Percentiles rank a stretch among this genome's conserved stretches.
Evolutionary conservation across 352 stramenopile genomes (phyloP).

Genomic region (Phytophthora megakarya): DNA sequence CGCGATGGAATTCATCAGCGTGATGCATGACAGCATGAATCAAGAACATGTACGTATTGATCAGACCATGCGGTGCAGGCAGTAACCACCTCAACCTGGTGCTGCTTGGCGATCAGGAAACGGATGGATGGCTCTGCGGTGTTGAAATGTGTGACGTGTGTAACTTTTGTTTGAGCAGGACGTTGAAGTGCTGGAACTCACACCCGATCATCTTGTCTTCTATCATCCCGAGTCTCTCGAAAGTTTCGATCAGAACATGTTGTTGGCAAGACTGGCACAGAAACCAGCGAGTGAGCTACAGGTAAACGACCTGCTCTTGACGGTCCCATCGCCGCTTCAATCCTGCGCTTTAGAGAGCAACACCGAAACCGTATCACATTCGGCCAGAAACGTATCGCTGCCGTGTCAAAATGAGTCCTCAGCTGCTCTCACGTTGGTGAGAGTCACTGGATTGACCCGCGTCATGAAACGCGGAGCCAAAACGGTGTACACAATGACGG

Average conservation of each 20-base stretch:
- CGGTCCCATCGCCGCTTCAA: conserved; percentile 20
- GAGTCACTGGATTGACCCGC: conserved; percentile 36
- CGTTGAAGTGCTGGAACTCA: conserved; percentile 44
- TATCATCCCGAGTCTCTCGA: conserved; percentile 25
- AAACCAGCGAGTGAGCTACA: conserved; percentile 55
- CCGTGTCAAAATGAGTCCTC: neutral
- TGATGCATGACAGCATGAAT: conserved; percentile 41
- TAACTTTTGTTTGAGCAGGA: conserved; percentile 26
- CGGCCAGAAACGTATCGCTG: conserved; percentile 21
- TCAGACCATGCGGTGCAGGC: conserved; percentile 27
- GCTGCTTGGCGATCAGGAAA: conserved; percentile 8
- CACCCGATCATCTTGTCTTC: conserved; percentile 56
- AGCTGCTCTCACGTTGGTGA: conserved; percentile 15
- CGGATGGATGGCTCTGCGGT: conserved; percentile 14
- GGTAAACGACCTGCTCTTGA: conserved; percentile 55
- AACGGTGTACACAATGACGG: conserved; percentile 71
- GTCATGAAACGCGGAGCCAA: conserved; percentile 39
- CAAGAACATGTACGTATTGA: conserved; percentile 25
- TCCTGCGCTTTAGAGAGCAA: conserved; percentile 15
- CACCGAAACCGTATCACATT: conserved; percentile 31
- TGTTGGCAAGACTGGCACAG: conserved; percentile 35
- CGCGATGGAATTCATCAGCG: conserved; percentile 35
- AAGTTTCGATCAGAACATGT: neutral
- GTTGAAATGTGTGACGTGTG: conserved; percentile 32
- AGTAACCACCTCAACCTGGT: conserved; percentile 14